Evolutionary conservation across 192 early-diverging fungal species (phyloP).

Genomic region (Entrophospora sp.): DNA sequence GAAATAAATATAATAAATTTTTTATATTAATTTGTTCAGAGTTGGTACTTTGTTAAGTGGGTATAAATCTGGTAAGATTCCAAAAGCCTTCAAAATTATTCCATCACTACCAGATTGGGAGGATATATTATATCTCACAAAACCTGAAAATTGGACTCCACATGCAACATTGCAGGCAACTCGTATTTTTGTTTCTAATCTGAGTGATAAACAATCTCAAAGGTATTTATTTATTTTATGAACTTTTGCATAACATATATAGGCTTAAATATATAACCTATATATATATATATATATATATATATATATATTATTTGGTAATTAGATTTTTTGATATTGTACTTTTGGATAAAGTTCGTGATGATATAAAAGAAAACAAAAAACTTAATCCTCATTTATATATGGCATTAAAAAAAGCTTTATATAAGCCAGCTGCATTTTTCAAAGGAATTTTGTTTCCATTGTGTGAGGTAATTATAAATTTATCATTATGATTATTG

Average conservation of each 20-base stretch:
- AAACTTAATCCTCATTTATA: slow-evolving; percentile 97
- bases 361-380: slow-evolving; percentile 91
- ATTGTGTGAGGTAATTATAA: slow-evolving; percentile 61
- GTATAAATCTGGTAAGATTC: slow-evolving; percentile 88
- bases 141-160: slow-evolving; percentile 86
- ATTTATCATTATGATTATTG: too few species aligned
- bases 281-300: too few species aligned
- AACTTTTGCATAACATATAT: too few species aligned
- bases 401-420: slow-evolving; percentile 88
- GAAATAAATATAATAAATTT: too few species aligned
- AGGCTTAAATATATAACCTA: too few species aligned
- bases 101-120: slow-evolving; percentile 94
- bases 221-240: too few species aligned
- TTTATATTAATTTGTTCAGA: too few species aligned
- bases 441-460: slow-evolving; percentile 96
- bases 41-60: slow-evolving; percentile 80
- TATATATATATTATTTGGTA: too few species aligned
- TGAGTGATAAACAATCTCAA: slow-evolving; percentile 90
- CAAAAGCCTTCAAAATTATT: slow-evolving; percentile 98
- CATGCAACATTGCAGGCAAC: slow-evolving; percentile 94
- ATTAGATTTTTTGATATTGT: slow-evolving; percentile 73
- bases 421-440: slow-evolving; percentile 94
- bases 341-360: slow-evolving; percentile 81
- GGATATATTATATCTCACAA: slow-evolving; percentile 86
- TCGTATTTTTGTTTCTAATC: slow-evolving; percentile 88